These are phyloP conservation scores for Sporothrix inflata DNA, from an alignment of 2,329 filamentous ascomycete genomes.

Conservation along the genomic window DNA sequence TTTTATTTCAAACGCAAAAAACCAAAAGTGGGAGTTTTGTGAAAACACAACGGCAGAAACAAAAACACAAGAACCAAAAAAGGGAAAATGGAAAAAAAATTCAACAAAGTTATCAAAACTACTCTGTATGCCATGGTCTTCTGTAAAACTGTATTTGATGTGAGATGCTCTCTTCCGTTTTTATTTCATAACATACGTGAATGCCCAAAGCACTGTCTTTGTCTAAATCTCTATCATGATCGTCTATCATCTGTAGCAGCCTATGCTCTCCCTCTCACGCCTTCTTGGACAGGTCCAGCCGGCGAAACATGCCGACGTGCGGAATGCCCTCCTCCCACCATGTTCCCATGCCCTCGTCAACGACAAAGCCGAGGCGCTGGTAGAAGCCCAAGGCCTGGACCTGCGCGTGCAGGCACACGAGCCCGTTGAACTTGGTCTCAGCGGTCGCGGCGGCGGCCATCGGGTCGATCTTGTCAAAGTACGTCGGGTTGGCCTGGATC, in stretches of 20 bases:
- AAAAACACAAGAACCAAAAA: conserved; percentile 26
- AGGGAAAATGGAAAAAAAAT: conserved; percentile 22
- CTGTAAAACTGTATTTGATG: background rate
- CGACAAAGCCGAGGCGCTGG: conserved; percentile 70
- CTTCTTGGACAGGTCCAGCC: conserved; percentile 43
- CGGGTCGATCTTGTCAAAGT: conserved; percentile 55
- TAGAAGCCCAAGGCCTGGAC: conserved; percentile 66
- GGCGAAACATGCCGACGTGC: conserved; percentile 80
- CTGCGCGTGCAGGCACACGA: conserved; percentile 82
- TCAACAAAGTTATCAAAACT: background rate
- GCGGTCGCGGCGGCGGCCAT: conserved; percentile 37
- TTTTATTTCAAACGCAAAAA: conserved; percentile 24
- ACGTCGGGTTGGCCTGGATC: conserved; percentile 62
- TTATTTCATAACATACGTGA: background rate
- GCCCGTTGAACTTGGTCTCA: conserved; percentile 66
- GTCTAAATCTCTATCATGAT: background rate
- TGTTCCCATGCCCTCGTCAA: conserved; percentile 71
- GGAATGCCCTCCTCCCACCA: conserved; percentile 86
- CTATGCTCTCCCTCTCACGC: background rate
- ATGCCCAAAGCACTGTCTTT: background rate
- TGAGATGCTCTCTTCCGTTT: background rate
- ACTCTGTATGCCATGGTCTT: background rate
- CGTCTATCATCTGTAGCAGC: background rate
- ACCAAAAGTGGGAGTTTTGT: conserved; percentile 29
- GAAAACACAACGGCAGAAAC: conserved; percentile 26